Evolutionary conservation across 176 grass and related monocot genomes (phyloP), one percentile per base, ranked within the genome.

Genomic region (Microstegium vimineum): DNA sequence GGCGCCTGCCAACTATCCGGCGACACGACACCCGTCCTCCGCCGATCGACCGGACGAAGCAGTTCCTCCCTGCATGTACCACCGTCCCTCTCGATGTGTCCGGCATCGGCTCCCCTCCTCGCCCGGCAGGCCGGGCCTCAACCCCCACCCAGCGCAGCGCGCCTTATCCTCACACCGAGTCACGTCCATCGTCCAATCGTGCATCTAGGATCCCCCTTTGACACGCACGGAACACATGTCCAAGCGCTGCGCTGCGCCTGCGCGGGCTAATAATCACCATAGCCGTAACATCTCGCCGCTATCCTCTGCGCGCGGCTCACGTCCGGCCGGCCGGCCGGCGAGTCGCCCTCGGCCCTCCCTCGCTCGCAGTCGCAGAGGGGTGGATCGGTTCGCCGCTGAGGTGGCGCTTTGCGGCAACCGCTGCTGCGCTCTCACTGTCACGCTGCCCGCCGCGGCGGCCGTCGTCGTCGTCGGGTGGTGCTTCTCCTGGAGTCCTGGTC

Each of bases 271-370:
- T 32, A 61, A 35, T 73, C 80, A 73, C 69, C 81, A 14, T 74
- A 83, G 22, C 81, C n/a, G 59, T 83, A 64, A 51, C 69, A 65
- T 49, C 59, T 63, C 57, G 57, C 69, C 6, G 57, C 30, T 74
- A 83, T 65, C 81, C 42, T 46, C 25, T 18, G 2, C 69, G 16
- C 22, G n/a, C 43, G 12, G 17, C 71, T 20, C 71, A 5, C 22
- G 22, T n/a, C 26, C 40, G 75, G 33, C 18, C 20, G 8, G 70
- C 14, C 40, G 25, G 74, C 51, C 54, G 4, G 51, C 22, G 52
- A 56, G 14, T 41, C 65, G 18, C 65, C 17, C 3, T 37, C 65
- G 65, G n/a, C n/a, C n/a, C n/a, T n/a, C n/a, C n/a, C n/a, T n/a
- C n/a, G n/a, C n/a, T n/a, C n/a, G n/a, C n/a, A n/a, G n/a, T n/a